Evolutionary conservation across 1,284 basidiomycete species (phyloP), one percentile per base, ranked within the genome.

Genomic region (Sporisorium exsertum): DNA sequence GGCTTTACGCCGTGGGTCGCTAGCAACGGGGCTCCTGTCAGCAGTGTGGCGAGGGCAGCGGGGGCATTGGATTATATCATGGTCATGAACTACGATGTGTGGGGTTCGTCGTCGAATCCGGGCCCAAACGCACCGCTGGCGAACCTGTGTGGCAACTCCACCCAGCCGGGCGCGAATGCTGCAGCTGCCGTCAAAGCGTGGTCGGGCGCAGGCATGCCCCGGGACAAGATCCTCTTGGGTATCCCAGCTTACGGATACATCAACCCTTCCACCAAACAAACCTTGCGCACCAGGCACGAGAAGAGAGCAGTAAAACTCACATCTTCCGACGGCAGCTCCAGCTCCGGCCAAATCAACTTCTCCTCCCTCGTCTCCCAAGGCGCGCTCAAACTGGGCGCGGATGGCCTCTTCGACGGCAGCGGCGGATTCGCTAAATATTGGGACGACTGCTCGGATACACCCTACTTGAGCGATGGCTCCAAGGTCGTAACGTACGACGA

Each of bases 1-100:
- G 37, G 77, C 12, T 62, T 71, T 35, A 37, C 42, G 2, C 73
- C 77, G 6, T 83, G 77, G 76, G 54, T 57, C 5, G 77, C 58
- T 2, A 47, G 60, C 15, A 72, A 67, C n/a, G 80, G 79, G 9
- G 42, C 55, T 4, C 74, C 80, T 12, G 77, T 83, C 5, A 6
- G 16, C 2, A 77, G 63, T 57, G 81, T 83, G 12, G 63, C 69
- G 3, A 16, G 72, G 4, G 72, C 78, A 0, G 81, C 78, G 1
- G 45, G 24, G 12, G 78, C 64, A 18, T 49, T 83, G 33, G 74
- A 81, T 37, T 81, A 78, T 56, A 65, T 83, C 53, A 67, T 82
- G 58, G 78, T 83, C 63, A 83, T 83, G 81, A 81, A 83, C 64
- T 83, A 83, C 57, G 81, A 83, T 49, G 80, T 83, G 33, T 81